Base-by-base conservation (phyloP, 176 grass and related monocot genomes). In the Eragrostis curvula region DNA sequence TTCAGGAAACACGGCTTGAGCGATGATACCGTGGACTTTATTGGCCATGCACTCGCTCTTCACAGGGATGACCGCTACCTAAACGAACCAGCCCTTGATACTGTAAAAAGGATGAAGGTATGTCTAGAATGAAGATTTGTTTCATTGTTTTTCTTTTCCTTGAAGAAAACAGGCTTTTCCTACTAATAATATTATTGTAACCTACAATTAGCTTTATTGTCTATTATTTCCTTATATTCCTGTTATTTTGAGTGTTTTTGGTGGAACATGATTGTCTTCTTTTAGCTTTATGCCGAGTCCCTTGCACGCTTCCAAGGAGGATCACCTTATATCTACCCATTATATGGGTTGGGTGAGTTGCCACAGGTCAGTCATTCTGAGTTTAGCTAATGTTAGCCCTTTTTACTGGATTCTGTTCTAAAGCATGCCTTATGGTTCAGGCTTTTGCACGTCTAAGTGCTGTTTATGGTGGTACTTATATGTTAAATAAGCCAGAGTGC, bases 41-140 rank as follows among this genome's bases (percentile, higher is more conserved):
- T 97, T 75, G 95, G 95, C 13, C 95, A 94, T 70, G 92, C 95
- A 5, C 73, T 94, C 52, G 92, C 94, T 71, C 92, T 97, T 87
- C 92, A 97, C 66, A 94, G 94, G 79, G 89, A 97, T 79, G 94
- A 97, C 72, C 73, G 81, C 28, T 97, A 94, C 85, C 89, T 97
- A 63, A 51, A 84, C 42, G 91, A 94, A 73, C 89, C 89, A n/a
- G 91, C 94, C 75, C 83, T 97, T 80, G 89, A 92, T 85, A 97
- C 94, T 75, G 85, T 97, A 61, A 94, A 97, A 86, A 92, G 91
- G 78, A 97, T 97, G 94, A 97, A 97, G 72, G 94, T 97, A 92
- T 58, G 85, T 77, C 14, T 86, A 66, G 27, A 12, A 23, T 53
- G 32, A 44, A 41, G 18, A 45, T 29, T 42, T 17, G 0, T 27